A percentile compares a stretch with the other conserved stretches of the same genome.
Conservation (phyloP, 257 asterid genomes). For the Scutellaria galericulata region DNA sequence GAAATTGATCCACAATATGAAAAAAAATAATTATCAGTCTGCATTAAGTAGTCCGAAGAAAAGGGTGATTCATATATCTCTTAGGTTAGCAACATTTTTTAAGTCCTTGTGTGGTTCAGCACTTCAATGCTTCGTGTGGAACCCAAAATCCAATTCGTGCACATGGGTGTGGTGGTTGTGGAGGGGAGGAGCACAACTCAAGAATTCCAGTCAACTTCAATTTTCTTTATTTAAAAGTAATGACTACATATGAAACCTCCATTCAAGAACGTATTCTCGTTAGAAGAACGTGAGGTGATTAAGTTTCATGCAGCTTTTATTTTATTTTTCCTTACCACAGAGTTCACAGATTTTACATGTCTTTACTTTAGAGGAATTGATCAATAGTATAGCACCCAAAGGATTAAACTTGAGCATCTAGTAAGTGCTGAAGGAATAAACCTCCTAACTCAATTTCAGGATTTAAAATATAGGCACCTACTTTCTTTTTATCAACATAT, state of each 20-base stretch:
- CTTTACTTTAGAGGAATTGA: conserved; percentile 6
- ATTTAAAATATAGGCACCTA: conserved; percentile 8
- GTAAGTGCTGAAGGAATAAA: conserved; percentile 2
- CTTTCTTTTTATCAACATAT: conserved; percentile 8
- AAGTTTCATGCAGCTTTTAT: background rate
- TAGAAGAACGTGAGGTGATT: background rate
- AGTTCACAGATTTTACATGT: conserved; percentile 3
- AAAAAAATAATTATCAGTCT: conserved; percentile 1
- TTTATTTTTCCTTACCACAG: conserved; percentile 1
- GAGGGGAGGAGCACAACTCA: conserved; percentile 1
- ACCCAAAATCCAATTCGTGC: background rate
- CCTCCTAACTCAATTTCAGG: conserved; percentile 21
- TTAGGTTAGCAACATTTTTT: conserved; percentile 6
- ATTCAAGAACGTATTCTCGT: background rate
- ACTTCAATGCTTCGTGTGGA: conserved; percentile 6
- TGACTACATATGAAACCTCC: background rate
- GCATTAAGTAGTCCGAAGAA: background rate
- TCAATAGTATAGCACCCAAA: background rate
- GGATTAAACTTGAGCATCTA: conserved; percentile 11
- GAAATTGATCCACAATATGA: conserved; percentile 2
- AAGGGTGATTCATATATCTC: background rate
- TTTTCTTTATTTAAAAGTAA: conserved; percentile 9
- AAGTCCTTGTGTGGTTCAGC: background rate
- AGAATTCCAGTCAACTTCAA: conserved; percentile 10
- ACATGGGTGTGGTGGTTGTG: background rate